Evolutionary conservation across 164 flowering plant genomes (phyloP), one percentile per base, ranked within the genome.

Genomic region (Tinospora cordifolia): DNA sequence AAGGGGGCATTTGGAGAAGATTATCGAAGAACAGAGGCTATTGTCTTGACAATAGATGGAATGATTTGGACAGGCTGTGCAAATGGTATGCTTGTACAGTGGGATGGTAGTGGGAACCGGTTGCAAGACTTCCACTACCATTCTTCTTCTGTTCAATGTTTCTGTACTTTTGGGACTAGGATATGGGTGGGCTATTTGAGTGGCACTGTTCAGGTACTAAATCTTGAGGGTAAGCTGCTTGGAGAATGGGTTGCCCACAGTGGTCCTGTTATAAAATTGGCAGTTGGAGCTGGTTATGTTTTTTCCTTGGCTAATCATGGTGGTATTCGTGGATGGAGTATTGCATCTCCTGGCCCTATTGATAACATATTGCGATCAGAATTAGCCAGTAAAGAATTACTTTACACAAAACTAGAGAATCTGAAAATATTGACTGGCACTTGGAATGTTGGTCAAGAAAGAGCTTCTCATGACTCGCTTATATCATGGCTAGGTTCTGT

Each of bases 361-460:
- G 99, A 95, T 77, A 79, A 65, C 51, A 80, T 88, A 30, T 60
- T 95, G 67, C 79, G 96, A 19, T 58, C 91, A 65, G 97, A 89
- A 75, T 72, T 92, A 79, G 82, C 95, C 26, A 75, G 71, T 51
- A 91, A 81, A 72, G 96, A 87, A 46, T 47, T 75, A 25, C 36
- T 68, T 8, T 92, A 88, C 73, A 80, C 85, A 19, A 87, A 81
- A 75, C 75, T 57, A 51, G 91, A 88, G 69, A 83, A 80, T 74
- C 11, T 90, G 62, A 92, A 85, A 74, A 84, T 95, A 54, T 76
- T 95, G 70, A 73, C 85, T 3, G 98, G 99, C 2, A 88, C 98
- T 15, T 95, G 99, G 99, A 95, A 95, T 86, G 97, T 91, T 69
- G 98, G 91, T n/a, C 98, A 95, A 76, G 99, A 89, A 78, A 95